Percentiles rank a stretch among this genome's conserved stretches.
Evolutionary conservation across 352 stramenopile genomes (phyloP).

Genomic region (Phytopythium kandeliae): DNA sequence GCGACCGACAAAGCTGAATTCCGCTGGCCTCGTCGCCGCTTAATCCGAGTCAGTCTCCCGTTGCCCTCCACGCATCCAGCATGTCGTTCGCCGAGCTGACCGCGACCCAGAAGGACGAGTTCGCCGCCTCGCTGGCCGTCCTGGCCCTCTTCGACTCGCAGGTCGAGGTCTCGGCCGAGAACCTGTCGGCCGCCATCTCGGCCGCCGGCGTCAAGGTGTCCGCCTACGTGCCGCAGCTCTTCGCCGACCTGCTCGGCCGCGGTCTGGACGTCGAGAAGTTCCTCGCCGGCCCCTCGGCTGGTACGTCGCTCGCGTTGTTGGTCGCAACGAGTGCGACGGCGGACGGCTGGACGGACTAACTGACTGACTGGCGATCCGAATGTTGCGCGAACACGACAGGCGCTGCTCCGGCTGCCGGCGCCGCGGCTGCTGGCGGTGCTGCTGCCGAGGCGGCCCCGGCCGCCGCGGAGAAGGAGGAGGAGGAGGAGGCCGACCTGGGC

Average conservation of each 20-base stretch:
- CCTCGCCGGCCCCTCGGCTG: constrained; percentile 81
- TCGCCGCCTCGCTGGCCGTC: constrained; percentile 78
- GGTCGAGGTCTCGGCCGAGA: constrained; percentile 75
- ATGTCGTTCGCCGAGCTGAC: constrained; percentile 84
- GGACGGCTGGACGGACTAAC: no score
- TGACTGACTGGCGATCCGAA: not conserved
- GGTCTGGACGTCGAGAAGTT: constrained; percentile 86
- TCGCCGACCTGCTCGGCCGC: constrained; percentile 74
- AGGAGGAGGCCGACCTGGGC: constrained; percentile 84
- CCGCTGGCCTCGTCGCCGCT: constrained; percentile 63
- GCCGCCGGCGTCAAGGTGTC: constrained; percentile 78
- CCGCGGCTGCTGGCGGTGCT: constrained; percentile 36
- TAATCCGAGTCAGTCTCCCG: constrained; percentile 84
- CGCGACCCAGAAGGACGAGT: constrained; percentile 81
- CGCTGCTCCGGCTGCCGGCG: constrained; percentile 51
- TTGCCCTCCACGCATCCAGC: constrained; percentile 46
- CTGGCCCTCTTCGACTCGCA: constrained; percentile 74
- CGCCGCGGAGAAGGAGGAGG: constrained; percentile 80
- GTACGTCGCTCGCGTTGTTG: constrained; percentile 47
- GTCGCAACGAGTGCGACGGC: no score
- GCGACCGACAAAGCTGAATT: constrained; percentile 9
- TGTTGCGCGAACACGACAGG: constrained; percentile 12
- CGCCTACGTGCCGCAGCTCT: constrained; percentile 76
- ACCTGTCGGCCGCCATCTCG: constrained; percentile 62
- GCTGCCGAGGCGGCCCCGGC: constrained; percentile 28